Evolutionary conservation across 306 rosid species (phyloP).

Genomic region (Casuarina equisetifolia): DNA sequence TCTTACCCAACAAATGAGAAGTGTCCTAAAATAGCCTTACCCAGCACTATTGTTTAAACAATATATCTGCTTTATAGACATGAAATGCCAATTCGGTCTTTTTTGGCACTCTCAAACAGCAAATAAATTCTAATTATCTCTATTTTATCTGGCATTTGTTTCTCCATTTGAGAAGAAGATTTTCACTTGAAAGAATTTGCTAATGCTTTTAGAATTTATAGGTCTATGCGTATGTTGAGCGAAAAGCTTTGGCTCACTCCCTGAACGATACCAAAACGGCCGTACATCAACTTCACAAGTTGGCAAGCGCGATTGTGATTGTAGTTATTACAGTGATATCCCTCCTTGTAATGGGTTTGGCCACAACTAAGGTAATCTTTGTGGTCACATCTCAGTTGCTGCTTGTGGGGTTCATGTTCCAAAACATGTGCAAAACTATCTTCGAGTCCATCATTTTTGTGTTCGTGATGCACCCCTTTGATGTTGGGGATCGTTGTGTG

Average conservation of each 20-base stretch:
- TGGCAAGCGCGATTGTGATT: constrained; percentile 47
- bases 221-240: constrained; percentile 51
- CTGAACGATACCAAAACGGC: constrained; percentile 56
- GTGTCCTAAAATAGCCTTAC: not conserved
- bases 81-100: not conserved
- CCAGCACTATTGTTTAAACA: not conserved
- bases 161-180: not conserved
- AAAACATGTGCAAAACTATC: constrained; percentile 55
- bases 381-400: constrained; percentile 53
- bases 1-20: too few relatives aligned
- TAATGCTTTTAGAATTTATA: not conserved
- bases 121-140: not conserved
- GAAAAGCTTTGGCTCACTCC: constrained; percentile 48
- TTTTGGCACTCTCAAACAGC: not conserved
- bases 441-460: constrained; percentile 55
- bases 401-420: constrained; percentile 56
- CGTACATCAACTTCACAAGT: constrained; percentile 53
- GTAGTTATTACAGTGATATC: constrained; percentile 41
- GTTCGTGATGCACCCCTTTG: constrained; percentile 60
- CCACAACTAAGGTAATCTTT: constrained; percentile 51
- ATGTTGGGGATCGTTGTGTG: constrained; percentile 51
- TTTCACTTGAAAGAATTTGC: not conserved
- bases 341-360: constrained; percentile 48
- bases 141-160: not conserved
- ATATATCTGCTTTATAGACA: not conserved